Conservation (phyloP, 441 rosid species). For the Arabidopsis lyrata region DNA sequence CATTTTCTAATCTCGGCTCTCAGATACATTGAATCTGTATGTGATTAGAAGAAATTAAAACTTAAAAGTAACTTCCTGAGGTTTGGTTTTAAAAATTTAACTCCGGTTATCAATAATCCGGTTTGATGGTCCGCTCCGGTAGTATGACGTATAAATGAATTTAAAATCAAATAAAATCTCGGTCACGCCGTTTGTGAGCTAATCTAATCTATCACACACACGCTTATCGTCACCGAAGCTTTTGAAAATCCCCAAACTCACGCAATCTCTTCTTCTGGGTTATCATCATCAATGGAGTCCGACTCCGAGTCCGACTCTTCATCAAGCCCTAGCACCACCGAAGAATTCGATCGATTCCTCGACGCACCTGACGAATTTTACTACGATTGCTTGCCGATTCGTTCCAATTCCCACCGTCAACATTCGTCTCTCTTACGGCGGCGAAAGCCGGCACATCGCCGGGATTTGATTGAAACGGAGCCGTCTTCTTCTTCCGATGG, state of each 20-base stretch:
- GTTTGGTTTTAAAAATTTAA: neutral
- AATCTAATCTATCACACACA: neutral
- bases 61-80: neutral
- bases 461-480: slow-evolving; percentile 19
- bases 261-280: slow-evolving; percentile 18
- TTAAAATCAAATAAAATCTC: neutral
- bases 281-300: slow-evolving; percentile 33
- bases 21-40: neutral
- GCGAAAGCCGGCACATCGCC: slow-evolving; percentile 39
- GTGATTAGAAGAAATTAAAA: neutral
- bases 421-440: slow-evolving; percentile 48
- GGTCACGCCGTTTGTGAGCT: slow-evolving; percentile 38
- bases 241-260: slow-evolving; percentile 14
- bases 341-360: slow-evolving; percentile 48
- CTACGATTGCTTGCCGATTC: slow-evolving; percentile 48
- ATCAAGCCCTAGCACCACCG: slow-evolving; percentile 15
- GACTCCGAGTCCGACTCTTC: neutral
- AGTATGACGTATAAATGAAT: neutral
- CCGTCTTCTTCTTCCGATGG: slow-evolving; percentile 33
- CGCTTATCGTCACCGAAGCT: slow-evolving; percentile 33
- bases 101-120: slow-evolving; percentile 19
- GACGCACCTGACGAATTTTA: slow-evolving; percentile 69
- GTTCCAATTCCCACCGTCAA: slow-evolving; percentile 46
- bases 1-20: neutral
- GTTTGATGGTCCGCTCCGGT: slow-evolving; percentile 16